Conservation (phyloP, 2,329 filamentous ascomycete species). For the Camillea tinctor region DNA sequence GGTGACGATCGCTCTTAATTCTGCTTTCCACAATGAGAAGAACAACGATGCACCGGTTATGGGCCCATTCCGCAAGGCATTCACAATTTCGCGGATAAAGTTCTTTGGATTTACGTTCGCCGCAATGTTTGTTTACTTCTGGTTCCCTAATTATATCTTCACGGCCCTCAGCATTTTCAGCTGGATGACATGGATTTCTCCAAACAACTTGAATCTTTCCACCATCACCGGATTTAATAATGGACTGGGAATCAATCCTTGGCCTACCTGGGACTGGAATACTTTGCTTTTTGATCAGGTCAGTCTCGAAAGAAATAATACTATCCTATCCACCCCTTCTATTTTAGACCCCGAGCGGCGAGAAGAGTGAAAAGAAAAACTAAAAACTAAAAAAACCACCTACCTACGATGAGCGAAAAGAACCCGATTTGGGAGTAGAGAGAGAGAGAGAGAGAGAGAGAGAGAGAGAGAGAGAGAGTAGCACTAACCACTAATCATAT, state of each 20-base stretch:
- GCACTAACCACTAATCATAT: neutral
- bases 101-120: slow-evolving; percentile 45
- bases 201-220: slow-evolving; percentile 31
- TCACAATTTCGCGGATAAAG: slow-evolving; percentile 42
- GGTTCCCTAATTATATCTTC: slow-evolving; percentile 51
- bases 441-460: too few relatives aligned
- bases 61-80: slow-evolving; percentile 42
- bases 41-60: slow-evolving; percentile 29
- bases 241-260: slow-evolving; percentile 36
- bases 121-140: slow-evolving; percentile 52
- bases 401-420: too few relatives aligned
- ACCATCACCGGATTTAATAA: slow-evolving; percentile 34
- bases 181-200: slow-evolving; percentile 55
- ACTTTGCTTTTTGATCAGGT: slow-evolving; percentile 21
- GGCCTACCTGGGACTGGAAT: slow-evolving; percentile 43
- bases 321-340: too few relatives aligned
- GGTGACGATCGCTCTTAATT: slow-evolving; percentile 46
- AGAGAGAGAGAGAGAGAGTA: too few relatives aligned
- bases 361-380: neutral
- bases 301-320: slow-evolving; percentile 1
- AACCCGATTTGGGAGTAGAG: too few relatives aligned
- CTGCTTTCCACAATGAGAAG: slow-evolving; percentile 45
- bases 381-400: too few relatives aligned
- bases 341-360: neutral
- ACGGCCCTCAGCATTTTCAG: slow-evolving; percentile 45